A percentile compares a stretch with the other conserved stretches of the same genome.
These are phyloP conservation scores for Viridothelium virens DNA, from an alignment of 495 filamentous ascomycete species.

Conservation along the genomic window DNA sequence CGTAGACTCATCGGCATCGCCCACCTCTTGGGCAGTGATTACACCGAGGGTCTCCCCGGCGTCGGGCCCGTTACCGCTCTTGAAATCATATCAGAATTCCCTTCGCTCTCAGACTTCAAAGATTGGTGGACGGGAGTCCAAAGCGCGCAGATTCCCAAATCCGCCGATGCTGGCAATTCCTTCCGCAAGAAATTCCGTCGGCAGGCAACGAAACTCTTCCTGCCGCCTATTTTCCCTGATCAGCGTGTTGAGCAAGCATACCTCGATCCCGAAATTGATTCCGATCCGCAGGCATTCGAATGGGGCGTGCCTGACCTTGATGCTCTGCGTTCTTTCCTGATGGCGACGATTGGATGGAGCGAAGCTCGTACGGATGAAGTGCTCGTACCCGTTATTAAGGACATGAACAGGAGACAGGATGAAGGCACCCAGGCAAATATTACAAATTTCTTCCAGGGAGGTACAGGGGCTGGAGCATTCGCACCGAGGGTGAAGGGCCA, in stretches of 20 bases:
- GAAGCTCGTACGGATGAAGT: constrained; percentile 89
- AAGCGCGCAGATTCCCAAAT: constrained; percentile 43
- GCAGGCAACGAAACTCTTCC: constrained; percentile 73
- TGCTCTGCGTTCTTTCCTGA: constrained; percentile 73
- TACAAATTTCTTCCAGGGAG: constrained; percentile 72
- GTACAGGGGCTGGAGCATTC: constrained; percentile 55
- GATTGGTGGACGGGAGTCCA: constrained; percentile 85
- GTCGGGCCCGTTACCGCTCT: constrained; percentile 90
- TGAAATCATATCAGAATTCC: constrained; percentile 88
- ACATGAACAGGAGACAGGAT: constrained; percentile 78
- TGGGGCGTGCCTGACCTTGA: constrained; percentile 95
- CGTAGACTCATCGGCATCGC: constrained; percentile 78
- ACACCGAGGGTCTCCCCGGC: constrained; percentile 83
- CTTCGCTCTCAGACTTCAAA: constrained; percentile 57
- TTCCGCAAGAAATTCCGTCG: constrained; percentile 74
- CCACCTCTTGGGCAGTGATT: constrained; percentile 85
- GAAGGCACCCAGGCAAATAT: constrained; percentile 96
- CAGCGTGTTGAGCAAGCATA: constrained; percentile 72
- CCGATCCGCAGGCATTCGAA: constrained; percentile 66
- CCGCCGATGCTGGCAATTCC: constrained; percentile 44
- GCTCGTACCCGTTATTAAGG: constrained; percentile 83
- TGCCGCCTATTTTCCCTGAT: constrained; percentile 70
- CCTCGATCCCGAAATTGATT: constrained; percentile 74
- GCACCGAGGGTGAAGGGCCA: constrained; percentile 59
- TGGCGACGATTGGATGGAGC: constrained; percentile 89